Evolutionary conservation across 163 green algal genomes (phyloP).

Genomic region (Chloromonas sp.): DNA sequence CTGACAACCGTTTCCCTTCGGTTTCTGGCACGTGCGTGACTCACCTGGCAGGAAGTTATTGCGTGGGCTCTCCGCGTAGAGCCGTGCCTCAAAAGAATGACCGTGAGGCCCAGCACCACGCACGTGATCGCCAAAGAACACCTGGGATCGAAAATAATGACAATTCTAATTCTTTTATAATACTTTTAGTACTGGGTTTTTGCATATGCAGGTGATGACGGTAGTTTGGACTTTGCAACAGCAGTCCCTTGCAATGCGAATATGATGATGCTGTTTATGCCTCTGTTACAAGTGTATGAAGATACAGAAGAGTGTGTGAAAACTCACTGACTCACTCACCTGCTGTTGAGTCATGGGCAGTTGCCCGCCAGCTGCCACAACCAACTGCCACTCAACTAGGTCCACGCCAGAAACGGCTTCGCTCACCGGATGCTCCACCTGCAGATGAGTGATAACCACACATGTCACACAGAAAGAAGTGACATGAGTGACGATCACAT

Average conservation of each 20-base stretch:
- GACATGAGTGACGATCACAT: no score
- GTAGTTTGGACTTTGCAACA: no score
- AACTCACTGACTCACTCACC: background rate
- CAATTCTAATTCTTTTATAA: no score
- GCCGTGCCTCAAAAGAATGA: constrained; percentile 78
- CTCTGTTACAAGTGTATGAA: no score
- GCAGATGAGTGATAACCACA: constrained; percentile 2
- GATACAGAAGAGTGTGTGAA: no score
- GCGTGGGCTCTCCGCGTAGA: constrained; percentile 79
- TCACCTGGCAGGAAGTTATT: constrained; percentile 58
- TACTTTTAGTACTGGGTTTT: no score
- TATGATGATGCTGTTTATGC: no score
- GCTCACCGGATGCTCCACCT: constrained; percentile 86
- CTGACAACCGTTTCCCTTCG: no score
- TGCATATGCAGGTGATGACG: no score
- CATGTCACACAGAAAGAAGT: background rate
- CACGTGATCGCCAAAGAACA: constrained; percentile 11
- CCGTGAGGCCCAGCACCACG: constrained; percentile 34
- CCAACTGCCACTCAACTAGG: constrained; percentile 67
- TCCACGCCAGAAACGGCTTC: constrained; percentile 71
- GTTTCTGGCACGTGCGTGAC: background rate
- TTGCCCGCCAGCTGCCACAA: background rate
- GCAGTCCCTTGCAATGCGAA: no score
- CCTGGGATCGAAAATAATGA: constrained; percentile 26
- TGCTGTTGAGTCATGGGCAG: constrained; percentile 2